These are phyloP conservation scores for Pseudozyma pruni DNA, from an alignment of 1,284 basidiomycete species.

Conservation along the genomic window DNA sequence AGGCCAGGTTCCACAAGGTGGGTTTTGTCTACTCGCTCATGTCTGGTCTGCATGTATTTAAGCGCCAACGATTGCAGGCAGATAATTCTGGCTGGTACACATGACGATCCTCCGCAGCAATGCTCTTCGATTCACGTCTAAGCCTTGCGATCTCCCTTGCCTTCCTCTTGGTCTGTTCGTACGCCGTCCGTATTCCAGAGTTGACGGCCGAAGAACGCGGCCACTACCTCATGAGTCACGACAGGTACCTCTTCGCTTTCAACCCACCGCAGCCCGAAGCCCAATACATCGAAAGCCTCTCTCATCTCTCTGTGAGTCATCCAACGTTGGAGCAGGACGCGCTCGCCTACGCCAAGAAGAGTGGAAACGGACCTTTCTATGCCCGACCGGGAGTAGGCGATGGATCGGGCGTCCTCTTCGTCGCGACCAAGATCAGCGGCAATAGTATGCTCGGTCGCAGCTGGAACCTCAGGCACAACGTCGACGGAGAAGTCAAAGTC, in stretches of 20 bases:
- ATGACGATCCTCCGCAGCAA: no score
- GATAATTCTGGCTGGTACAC: no score
- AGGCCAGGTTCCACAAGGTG: no score
- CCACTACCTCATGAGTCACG: neutral
- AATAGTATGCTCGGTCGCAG: slow-evolving; percentile 1
- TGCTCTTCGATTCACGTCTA: no score
- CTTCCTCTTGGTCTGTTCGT: no score
- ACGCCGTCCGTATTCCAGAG: neutral
- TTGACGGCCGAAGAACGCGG: neutral
- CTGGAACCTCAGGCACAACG: slow-evolving; percentile 10
- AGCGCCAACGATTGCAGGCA: no score
- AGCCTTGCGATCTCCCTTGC: no score
- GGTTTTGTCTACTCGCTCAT: no score
- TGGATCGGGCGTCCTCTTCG: neutral
- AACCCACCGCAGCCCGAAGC: neutral
- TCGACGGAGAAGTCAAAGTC: neutral
- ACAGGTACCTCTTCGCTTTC: neutral
- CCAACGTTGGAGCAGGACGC: slow-evolving; percentile 5
- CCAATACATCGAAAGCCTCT: neutral
- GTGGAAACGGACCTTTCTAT: slow-evolving; percentile 11
- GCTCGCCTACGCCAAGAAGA: neutral
- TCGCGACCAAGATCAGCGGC: slow-evolving; percentile 3
- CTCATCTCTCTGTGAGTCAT: slow-evolving; percentile 3
- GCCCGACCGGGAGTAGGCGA: no score
- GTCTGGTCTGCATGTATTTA: no score